A percentile compares a stretch with the other conserved stretches of the same genome.
Conservation (phyloP, 106 monocot genomes). For the Acorus calamus region DNA sequence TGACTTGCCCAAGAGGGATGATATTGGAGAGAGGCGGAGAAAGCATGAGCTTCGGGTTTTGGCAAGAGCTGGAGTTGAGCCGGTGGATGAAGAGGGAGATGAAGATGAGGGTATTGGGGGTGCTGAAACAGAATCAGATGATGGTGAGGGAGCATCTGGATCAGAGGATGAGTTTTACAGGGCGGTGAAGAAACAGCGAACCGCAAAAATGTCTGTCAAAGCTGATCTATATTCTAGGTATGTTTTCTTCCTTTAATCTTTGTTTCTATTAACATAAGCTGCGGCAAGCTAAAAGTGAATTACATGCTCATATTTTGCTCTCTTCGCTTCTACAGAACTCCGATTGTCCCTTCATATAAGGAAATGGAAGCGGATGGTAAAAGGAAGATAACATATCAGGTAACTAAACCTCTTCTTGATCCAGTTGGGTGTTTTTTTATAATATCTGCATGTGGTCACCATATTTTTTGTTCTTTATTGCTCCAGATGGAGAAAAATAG, state of each 20-base stretch:
- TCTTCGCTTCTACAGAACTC: constrained; percentile 28
- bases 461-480: not conserved
- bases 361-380: constrained; percentile 58
- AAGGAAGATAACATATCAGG: constrained; percentile 72
- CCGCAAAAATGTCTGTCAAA: constrained; percentile 47
- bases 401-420: not conserved
- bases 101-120: constrained; percentile 6
- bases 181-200: constrained; percentile 49
- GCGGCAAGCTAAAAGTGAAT: too few species aligned
- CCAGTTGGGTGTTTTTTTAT: not conserved
- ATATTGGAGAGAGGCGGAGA: constrained; percentile 82
- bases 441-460: too few species aligned
- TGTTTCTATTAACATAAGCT: too few species aligned
- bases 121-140: not conserved
- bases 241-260: not conserved
- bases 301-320: not conserved
- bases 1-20: constrained; percentile 79
- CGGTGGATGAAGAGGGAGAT: constrained; percentile 18
- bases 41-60: constrained; percentile 77
- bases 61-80: constrained; percentile 32
- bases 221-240: constrained; percentile 47
- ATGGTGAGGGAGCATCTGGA: constrained; percentile 12
- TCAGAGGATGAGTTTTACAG: constrained; percentile 84
- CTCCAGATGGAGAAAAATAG: constrained; percentile 83
- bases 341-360: constrained; percentile 5